Base-by-base conservation (phyloP, 352 stramenopile genomes). In the Phytophthora vignae region DNA sequence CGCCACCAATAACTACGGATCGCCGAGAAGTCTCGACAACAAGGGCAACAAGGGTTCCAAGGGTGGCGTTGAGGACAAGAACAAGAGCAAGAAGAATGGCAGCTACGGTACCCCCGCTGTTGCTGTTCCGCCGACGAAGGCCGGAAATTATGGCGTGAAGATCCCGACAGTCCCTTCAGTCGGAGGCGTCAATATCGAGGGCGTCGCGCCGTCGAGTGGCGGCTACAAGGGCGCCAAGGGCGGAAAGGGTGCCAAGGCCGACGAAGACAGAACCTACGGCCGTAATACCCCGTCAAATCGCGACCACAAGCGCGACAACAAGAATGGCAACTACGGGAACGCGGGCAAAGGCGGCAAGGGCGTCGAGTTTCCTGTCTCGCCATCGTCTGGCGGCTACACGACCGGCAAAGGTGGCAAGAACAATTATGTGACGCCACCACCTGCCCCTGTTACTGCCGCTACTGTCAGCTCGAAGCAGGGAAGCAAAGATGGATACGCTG, bases 31-130 rank as follows among this genome's bases (percentile, higher is more conserved):
- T 55, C 31, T 40, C 6, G 52, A 56, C 33, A n/a, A 38, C 19
- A 40, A 50, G 22, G 31, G 19, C 22, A 53, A 44, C 40, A 67
- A 72, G 12, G 61, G 70, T 31, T 54, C n/a, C 50, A 64, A 70
- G 6, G 46, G 38, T 44, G 52, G 33, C 21, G 9, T 40, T 40
- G 33, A 40, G 33, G 33, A 14, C 33, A 40, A 38, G 31, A 38
- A 38, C 29, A 59, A 27, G n/a, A 40, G 15, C 10, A 40, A 40
- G 44, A 60, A 27, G 46, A 27, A n/a, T 53, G 40, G 5, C 17
- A 53, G 25, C 46, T 53, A 53, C 46, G 46, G 46, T 29, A n/a
- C 46, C 46, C 17, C 46, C 25, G 8, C n/a, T 15, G 17, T n/a
- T 22, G 7, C n/a, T 53, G 46, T 27, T 27, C n/a, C 9, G 46